Evolutionary conservation across 768 basidiomycete species (phyloP).

Genomic region (Pisolithus albus): DNA sequence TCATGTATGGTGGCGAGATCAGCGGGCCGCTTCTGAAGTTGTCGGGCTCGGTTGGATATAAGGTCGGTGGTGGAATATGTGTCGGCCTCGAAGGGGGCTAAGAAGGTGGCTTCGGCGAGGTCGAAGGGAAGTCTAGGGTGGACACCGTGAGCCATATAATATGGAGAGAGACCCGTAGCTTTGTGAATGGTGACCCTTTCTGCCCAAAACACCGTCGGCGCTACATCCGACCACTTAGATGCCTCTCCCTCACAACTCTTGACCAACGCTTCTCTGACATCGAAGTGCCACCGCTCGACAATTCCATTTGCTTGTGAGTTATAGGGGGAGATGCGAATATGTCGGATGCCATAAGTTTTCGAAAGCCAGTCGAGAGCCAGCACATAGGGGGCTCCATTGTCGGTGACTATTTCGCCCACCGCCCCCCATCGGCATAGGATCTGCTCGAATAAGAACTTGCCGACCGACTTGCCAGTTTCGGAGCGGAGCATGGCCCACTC

Average conservation of each 20-base stretch:
- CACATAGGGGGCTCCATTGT: background rate
- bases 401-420: too few species aligned
- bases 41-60: slow-evolving; percentile 14
- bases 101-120: slow-evolving; percentile 25
- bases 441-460: too few species aligned
- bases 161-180: too few species aligned
- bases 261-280: too few species aligned
- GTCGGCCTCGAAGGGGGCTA: slow-evolving; percentile 14
- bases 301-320: slow-evolving; percentile 33
- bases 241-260: too few species aligned
- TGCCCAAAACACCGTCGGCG: too few species aligned
- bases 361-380: background rate
- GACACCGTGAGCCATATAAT: too few species aligned
- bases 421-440: too few species aligned
- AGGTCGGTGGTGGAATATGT: slow-evolving; percentile 15
- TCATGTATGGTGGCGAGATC: too few species aligned
- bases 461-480: slow-evolving; percentile 5
- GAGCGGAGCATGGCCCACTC: slow-evolving; percentile 29
- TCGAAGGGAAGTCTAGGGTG: too few species aligned
- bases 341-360: background rate
- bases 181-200: too few species aligned
- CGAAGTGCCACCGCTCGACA: slow-evolving; percentile 29
- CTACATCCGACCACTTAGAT: too few species aligned
- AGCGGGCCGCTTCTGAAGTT: slow-evolving; percentile 13
- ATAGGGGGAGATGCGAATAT: slow-evolving; percentile 22